Conservation (phyloP, 2,329 filamentous ascomycete genomes). For the Paraphaeosphaeria minitans region DNA sequence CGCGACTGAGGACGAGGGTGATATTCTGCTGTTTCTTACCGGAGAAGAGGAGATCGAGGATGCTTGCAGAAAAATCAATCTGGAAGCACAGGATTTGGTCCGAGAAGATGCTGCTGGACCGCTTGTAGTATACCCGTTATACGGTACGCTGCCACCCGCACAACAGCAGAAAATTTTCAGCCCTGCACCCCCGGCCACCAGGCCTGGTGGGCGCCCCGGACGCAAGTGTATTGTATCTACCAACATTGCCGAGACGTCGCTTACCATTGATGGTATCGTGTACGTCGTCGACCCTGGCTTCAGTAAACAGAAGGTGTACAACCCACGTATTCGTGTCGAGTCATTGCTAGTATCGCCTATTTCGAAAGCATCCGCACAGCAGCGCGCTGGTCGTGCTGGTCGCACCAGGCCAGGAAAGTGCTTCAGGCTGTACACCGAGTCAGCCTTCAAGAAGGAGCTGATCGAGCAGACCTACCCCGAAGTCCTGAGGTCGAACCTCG, state of each 20-base stretch:
- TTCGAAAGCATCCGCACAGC: conserved; percentile 95
- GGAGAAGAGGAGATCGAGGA: conserved; percentile 99
- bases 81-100: conserved; percentile 90
- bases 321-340: conserved; percentile 93
- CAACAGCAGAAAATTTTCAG: conserved; percentile 97
- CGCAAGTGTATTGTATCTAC: conserved; percentile 93
- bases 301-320: conserved; percentile 99
- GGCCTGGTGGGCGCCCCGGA: conserved; percentile 80
- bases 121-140: conserved; percentile 87
- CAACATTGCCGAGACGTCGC: conserved; percentile 96
- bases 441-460: conserved; percentile 95
- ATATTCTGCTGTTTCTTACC: conserved; percentile 92
- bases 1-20: conserved; percentile 87
- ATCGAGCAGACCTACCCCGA: conserved; percentile 98
- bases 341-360: conserved; percentile 97
- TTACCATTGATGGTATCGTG: conserved; percentile 98
- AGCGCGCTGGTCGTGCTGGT: conserved; percentile 97
- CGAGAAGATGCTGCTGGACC: conserved; percentile 91
- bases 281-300: conserved; percentile 99
- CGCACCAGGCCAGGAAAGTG: conserved; percentile 98
- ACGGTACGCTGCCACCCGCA: conserved; percentile 87
- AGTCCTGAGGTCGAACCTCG: conserved; percentile 90
- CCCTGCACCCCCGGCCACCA: conserved; percentile 74
- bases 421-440: conserved; percentile 94
- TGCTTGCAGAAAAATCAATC: conserved; percentile 84